These are phyloP conservation scores for Cystoisospora suis DNA, from an alignment of 169 alveolate species.

Conservation along the genomic window DNA sequence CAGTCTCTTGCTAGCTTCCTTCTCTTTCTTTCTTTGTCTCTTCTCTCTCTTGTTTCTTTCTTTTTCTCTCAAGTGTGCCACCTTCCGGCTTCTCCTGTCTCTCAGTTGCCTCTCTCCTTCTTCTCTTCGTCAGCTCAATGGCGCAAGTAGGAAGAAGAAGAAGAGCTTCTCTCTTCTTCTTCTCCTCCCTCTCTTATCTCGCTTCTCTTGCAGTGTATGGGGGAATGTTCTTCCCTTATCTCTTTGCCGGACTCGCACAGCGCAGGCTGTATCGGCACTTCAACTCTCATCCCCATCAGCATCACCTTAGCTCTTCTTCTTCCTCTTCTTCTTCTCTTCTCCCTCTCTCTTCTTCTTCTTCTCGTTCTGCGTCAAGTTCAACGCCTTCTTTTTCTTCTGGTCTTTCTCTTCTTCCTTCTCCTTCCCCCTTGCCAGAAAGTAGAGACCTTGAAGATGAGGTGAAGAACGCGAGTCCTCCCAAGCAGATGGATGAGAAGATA, in stretches of 20 bases:
- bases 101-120: neutral
- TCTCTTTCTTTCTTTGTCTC: neutral
- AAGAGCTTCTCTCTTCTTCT: neutral
- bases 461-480: no score
- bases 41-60: neutral
- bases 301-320: neutral
- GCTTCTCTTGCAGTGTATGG: neutral
- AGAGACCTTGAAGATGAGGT: no score
- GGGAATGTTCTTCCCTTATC: neutral
- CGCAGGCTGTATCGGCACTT: neutral
- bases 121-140: neutral
- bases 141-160: neutral
- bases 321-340: neutral
- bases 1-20: neutral
- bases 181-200: neutral
- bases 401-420: no score
- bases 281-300: neutral
- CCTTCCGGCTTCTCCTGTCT: neutral
- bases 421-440: no score
- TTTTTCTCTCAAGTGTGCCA: neutral
- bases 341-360: neutral
- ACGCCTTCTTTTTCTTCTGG: neutral
- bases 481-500: no score
- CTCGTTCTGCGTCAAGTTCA: neutral
- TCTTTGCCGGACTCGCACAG: constrained; percentile 2